Percentiles rank a stretch among this genome's conserved stretches.
Evolutionary conservation across 805 yeast genomes (phyloP).

Genomic region (Metschnikowia vanudenii): DNA sequence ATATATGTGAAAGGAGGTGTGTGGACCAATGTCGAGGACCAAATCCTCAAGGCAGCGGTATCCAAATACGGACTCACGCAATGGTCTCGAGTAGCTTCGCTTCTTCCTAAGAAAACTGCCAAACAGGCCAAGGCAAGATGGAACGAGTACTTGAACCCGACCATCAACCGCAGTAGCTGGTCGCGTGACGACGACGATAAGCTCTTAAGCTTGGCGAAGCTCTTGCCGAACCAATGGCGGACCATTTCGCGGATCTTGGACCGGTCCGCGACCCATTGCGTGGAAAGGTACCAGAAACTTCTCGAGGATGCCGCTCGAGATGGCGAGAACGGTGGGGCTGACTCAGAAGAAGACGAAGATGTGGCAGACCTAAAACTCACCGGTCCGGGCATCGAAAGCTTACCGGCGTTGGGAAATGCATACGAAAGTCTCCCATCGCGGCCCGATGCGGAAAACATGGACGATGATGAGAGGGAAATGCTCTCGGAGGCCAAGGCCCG

Average conservation of each 20-base stretch:
- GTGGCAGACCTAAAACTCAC: constrained; percentile 37
- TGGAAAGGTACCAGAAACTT: constrained; percentile 77
- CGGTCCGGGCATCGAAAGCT: constrained; percentile 55
- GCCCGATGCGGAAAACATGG: constrained; percentile 77
- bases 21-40: constrained; percentile 87
- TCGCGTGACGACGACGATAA: constrained; percentile 71
- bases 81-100: constrained; percentile 90
- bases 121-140: constrained; percentile 91
- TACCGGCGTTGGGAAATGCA: constrained; percentile 42
- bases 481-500: constrained; percentile 92
- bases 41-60: constrained; percentile 85
- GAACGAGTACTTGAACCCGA: constrained; percentile 84
- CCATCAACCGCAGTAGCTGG: constrained; percentile 65
- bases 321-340: constrained; percentile 23
- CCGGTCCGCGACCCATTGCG: constrained; percentile 82
- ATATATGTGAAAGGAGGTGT: constrained; percentile 82
- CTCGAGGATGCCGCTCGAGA: constrained; percentile 46
- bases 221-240: constrained; percentile 92
- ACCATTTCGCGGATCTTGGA: constrained; percentile 80
- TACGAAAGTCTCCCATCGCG: constrained; percentile 79
- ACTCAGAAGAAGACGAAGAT: constrained; percentile 24
- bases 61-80: constrained; percentile 91
- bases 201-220: constrained; percentile 60
- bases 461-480: constrained; percentile 90
- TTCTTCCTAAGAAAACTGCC: constrained; percentile 81